Base-by-base conservation (phyloP, 2,329 filamentous ascomycete genomes). In the Cadophora sp. region DNA sequence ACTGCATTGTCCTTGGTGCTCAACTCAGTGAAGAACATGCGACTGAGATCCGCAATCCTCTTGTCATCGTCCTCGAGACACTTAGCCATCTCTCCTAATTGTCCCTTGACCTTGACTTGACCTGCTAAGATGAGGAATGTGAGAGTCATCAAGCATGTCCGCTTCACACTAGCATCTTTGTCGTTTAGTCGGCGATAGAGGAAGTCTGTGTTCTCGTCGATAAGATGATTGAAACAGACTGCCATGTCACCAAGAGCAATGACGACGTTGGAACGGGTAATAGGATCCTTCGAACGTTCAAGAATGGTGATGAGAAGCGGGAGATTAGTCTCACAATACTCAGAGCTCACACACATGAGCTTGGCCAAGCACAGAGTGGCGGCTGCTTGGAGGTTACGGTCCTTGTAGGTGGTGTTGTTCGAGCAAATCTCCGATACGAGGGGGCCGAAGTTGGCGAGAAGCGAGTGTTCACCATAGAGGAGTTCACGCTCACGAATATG, bases 151-250 rank as follows among this genome's bases (percentile, higher is more conserved):
- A 99, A 86, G 80, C 96, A 99, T 0, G 97, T 99, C 12, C 96
- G 90, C 84, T 98, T 99, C 70, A 99, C 96, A 2, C 92, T 95
- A 26, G 89, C 88, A 74, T 97, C 94, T 19, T 87, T 84, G 77
- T 99, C 97, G 19, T 96, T 97, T 8, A 99, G 86, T 22, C 97
- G 90, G 24, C 96, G 91, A 81, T 99, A 99, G 51, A 99, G 81
- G 83, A 98, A 99, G 79, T 99, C 96, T 0, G 96, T 99, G 80
- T 99, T 98, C 81, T 99, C 97, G 77, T 99, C 97, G 74, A 99
- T 97, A 61, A 99, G 87, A 77, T 99, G 96, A 78, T 99, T 99
- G 86, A 99, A 99, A 86, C 94, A 97, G 26, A 99, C 96, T 0
- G 97, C 97, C 96, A 99, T 99, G 78, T 99, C 96, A 48, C 96